Evolutionary conservation across 495 filamentous ascomycete genomes (phyloP), one percentile per base, ranked within the genome.

Genomic region (Xylaria nigripes): DNA sequence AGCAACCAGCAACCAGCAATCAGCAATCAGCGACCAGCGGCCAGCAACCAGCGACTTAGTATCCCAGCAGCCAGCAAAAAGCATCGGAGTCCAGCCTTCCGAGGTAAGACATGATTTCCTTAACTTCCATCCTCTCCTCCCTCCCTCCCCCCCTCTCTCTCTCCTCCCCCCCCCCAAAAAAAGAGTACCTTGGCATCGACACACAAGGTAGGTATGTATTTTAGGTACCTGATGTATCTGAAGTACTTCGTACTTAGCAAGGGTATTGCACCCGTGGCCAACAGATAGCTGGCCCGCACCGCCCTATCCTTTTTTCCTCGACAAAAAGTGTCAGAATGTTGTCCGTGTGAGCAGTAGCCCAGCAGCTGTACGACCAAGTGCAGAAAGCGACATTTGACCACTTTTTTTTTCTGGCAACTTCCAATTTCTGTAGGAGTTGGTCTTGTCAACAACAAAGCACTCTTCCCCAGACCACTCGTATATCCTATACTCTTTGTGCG

Each of bases 361-460:
- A 38, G 40, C 47, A 49, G 53, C 53, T 43, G 46, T 59, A 46
- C 50, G 27, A 56, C 48, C 53, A 54, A 48, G 52, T 55, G 38
- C 54, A 66, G 61, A 59, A 50, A 60, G 56, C 51, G 48, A 60
- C 59, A 40, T 41, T 64, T 57, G 57, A 59, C 59, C 57, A 57
- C 55, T 57, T 40, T 52, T 63, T 66, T 61, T 59, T 59, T 49
- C 52, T 56, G 58, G 59, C 53, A 56, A 62, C 58, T 66, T 66
- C 63, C 49, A 48, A 45, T 51, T 58, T 58, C 47, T 53, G 32
- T 61, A 52, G 54, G 57, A 48, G 60, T 62, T 64, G 61, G 52
- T 54, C 61, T 62, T 58, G 61, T 63, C 61, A 64, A 63, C 59
- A 62, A 64, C 63, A 66, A 64, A 64, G 61, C 61, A 55, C 24